Base-by-base conservation (phyloP, 2,329 filamentous ascomycete species). In the Neofusicoccum parvum region DNA sequence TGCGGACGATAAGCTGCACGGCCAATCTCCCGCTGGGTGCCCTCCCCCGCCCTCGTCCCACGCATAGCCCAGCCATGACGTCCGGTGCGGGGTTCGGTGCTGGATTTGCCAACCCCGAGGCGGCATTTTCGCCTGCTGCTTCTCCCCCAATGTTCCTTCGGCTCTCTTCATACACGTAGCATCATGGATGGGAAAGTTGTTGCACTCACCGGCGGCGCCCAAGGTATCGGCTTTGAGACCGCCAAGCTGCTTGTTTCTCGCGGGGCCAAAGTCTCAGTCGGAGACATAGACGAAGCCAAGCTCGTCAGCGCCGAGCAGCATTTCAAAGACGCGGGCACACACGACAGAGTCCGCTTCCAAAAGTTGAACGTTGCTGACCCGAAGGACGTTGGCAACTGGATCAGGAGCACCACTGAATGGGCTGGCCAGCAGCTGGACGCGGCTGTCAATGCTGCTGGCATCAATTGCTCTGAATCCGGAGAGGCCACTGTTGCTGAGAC, bases 361-460 rank as follows among this genome's bases (percentile, higher is more conserved):
- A 49, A 37, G 43, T 43, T 79, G 3, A 76, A 80, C 45, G 77
- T 80, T 0, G 70, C 73, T 3, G 68, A 74, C 10, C 69, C 71
- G 12, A 67, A 68, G 1, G 67, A 73, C 20, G 78, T 80, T 12
- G 70, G 75, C n/a, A 62, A 56, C 1, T 81, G 78, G 78, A 77
- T 78, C 41, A 54, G 68, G 0, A 65, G 72, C 10, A 77, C 78
- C 0, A 71, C 77, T 0, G 51, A 67, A 11, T 69, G 65, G n/a
- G 78, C 76, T 27, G 76, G 76, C 5, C 71, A 67, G 27, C 27
- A 32, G 14, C 71, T 80, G 6, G 76, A 80, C 59, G 78, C 76
- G 3, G 78, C 77, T 0, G 79, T 75, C 11, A 80, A 80, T 66
- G 66, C 80, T 5, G 78, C 79, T 4, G 83, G 84, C 49, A 74